Conservation (phyloP, 2,329 filamentous ascomycete genomes). For the Aschersonia sp. region DNA sequence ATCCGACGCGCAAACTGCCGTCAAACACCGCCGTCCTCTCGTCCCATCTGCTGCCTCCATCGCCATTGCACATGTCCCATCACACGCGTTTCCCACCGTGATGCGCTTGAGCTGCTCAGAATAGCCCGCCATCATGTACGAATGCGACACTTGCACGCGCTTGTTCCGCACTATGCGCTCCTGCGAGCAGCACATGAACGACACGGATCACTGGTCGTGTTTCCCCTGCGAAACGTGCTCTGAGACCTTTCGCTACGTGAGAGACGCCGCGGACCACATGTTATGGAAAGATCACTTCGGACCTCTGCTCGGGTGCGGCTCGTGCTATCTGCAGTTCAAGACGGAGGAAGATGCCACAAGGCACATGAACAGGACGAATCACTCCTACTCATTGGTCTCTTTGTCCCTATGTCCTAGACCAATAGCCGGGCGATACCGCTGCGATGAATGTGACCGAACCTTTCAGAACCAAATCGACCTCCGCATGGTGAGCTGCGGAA, state of each 20-base stretch:
- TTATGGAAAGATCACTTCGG: constrained; percentile 12
- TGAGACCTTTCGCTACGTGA: constrained; percentile 10
- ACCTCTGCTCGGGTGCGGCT: too few species aligned
- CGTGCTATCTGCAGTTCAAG: too few species aligned
- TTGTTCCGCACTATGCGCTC: constrained; percentile 11
- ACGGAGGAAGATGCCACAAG: too few species aligned
- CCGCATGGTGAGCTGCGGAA: constrained; percentile 13
- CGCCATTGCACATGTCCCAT: too few species aligned
- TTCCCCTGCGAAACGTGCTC: constrained; percentile 10
- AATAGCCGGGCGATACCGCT: constrained; percentile 22
- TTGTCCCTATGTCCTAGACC: too few species aligned
- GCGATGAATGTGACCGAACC: constrained; percentile 15
- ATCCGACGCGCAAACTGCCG: too few species aligned
- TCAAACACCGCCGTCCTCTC: too few species aligned
- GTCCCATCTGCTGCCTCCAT: too few species aligned
- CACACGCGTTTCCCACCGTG: too few species aligned
- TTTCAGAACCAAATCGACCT: constrained; percentile 17
- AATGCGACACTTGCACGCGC: constrained; percentile 14
- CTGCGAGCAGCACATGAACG: constrained; percentile 15
- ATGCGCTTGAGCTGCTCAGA: too few species aligned
- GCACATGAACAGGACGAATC: too few species aligned
- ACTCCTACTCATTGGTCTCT: too few species aligned
- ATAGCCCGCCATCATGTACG: constrained; percentile 4
- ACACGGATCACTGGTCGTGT: constrained; percentile 12
- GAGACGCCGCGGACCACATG: constrained; percentile 4